Evolutionary conservation across 1,139 yeast genomes (phyloP).

Genomic region (Hyphopichia buzzinii): DNA sequence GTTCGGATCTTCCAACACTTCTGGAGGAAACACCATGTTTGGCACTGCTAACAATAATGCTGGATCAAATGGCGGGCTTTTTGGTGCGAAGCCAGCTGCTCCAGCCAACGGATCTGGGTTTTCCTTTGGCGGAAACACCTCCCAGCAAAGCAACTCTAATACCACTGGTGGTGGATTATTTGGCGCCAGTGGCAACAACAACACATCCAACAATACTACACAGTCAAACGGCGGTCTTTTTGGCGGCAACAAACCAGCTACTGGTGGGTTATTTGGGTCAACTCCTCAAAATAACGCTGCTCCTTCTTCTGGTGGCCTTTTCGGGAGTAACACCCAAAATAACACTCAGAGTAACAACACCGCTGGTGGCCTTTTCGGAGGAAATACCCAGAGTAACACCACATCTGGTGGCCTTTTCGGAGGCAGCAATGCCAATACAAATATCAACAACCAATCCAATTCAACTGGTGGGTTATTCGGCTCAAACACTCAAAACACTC

Average conservation of each 20-base stretch:
- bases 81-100: constrained; percentile 8
- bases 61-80: constrained; percentile 7
- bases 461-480: constrained; percentile 10
- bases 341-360: constrained; percentile 4
- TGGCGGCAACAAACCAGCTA: constrained; percentile 4
- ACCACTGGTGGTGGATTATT: constrained; percentile 18
- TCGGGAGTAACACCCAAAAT: constrained; percentile 18
- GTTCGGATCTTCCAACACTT: constrained; percentile 6
- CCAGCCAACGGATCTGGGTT: constrained; percentile 12
- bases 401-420: constrained; percentile 20
- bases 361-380: constrained; percentile 9
- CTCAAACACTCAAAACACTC: constrained; percentile 15
- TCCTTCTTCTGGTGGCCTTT: constrained; percentile 21
- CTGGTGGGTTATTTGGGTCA: constrained; percentile 6
- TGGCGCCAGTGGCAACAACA: constrained; percentile 9
- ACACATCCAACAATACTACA: background rate
- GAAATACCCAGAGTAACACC: constrained; percentile 1
- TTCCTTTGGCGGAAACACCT: constrained; percentile 13
- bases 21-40: background rate
- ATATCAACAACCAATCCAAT: background rate
- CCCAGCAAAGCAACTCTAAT: constrained; percentile 4
- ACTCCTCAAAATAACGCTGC: constrained; percentile 3
- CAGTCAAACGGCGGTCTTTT: constrained; percentile 4
- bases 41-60: constrained; percentile 2
- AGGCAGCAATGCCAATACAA: constrained; percentile 8